These are phyloP conservation scores for Diaporthe vexans DNA, from an alignment of 2,329 filamentous ascomycete genomes.

Conservation along the genomic window DNA sequence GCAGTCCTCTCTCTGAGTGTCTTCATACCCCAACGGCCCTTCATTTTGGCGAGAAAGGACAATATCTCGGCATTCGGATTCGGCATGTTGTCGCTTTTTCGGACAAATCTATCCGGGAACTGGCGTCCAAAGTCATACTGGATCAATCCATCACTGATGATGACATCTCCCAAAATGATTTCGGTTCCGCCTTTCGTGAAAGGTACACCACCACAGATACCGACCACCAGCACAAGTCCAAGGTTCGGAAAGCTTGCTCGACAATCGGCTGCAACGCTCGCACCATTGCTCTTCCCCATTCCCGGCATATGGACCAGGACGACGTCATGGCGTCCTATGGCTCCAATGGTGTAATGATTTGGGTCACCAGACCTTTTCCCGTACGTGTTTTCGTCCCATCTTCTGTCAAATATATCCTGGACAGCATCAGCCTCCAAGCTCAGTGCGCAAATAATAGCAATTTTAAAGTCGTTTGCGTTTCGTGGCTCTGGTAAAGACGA, in stretches of 20 bases:
- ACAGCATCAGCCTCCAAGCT: not conserved
- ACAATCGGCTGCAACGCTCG: not conserved
- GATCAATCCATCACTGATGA: not conserved
- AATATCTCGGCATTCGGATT: not conserved
- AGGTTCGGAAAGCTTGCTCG: not conserved
- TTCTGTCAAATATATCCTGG: not conserved
- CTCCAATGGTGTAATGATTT: not conserved
- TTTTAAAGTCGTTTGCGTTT: not conserved
- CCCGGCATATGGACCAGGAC: not conserved
- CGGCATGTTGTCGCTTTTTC: not conserved
- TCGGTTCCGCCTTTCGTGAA: not conserved
- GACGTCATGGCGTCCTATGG: not conserved
- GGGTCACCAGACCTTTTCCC: not conserved
- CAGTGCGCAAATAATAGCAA: not conserved
- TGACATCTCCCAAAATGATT: not conserved
- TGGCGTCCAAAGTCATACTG: slow-evolving; percentile 7
- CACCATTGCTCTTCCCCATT: not conserved
- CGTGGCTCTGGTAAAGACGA: not conserved
- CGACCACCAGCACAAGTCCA: not conserved
- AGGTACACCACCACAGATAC: not conserved
- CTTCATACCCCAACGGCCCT: not conserved
- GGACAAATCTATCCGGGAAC: not conserved
- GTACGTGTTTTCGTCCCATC: not conserved
- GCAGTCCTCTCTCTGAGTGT: not conserved
- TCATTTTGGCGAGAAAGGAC: not conserved